Base-by-base conservation (phyloP, 495 filamentous ascomycete species). In the Thermothielavioides terrestris region DNA sequence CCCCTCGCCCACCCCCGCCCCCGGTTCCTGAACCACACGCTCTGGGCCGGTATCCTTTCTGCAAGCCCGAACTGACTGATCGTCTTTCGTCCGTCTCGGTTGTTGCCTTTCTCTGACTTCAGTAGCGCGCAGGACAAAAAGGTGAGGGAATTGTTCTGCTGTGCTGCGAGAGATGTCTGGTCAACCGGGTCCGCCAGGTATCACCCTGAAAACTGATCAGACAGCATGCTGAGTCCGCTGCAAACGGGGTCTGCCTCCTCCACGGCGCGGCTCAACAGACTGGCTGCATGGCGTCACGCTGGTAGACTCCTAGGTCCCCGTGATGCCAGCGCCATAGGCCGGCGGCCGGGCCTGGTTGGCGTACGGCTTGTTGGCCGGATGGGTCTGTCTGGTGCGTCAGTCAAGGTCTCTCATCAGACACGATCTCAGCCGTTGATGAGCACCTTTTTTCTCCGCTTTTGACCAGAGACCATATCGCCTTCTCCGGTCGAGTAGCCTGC, bases 381-480 rank as follows among this genome's bases (percentile, higher is more conserved):
- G 63, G 27, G 58, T 36, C 58, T 68, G 41, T 45, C 30, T 41
- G n/a, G 1, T 3, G 42, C 21, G 57, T 65, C 49, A 65, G 62
- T 42, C 50, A 58, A 50, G 37, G 40, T 45, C 23, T 41, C 49
- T 49, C 53, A 59, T 57, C 58, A 61, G 40, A 54, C 52, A 48
- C 43, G 49, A 37, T 54, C 54, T 50, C 50, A 56, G 51, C 53
- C 49, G 42, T 55, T 46, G 54, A 57, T 60, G 58, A 59, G 66
- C 68, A 77, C 77, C 75, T 79, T 77, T 66, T 78, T 79, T 60
- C 73, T 70, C 46, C 74, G 68, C 66, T 79, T 78, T 49, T 70
- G 57, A 49, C 64, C 66, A 32, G 62, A 55, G 26, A 53, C 60
- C 55, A 72, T 69, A 22, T 76, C 75, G 25, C 68, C 75, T 48